Conservation (phyloP, 306 rosid species). For the Fragaria nilgerrensis region DNA sequence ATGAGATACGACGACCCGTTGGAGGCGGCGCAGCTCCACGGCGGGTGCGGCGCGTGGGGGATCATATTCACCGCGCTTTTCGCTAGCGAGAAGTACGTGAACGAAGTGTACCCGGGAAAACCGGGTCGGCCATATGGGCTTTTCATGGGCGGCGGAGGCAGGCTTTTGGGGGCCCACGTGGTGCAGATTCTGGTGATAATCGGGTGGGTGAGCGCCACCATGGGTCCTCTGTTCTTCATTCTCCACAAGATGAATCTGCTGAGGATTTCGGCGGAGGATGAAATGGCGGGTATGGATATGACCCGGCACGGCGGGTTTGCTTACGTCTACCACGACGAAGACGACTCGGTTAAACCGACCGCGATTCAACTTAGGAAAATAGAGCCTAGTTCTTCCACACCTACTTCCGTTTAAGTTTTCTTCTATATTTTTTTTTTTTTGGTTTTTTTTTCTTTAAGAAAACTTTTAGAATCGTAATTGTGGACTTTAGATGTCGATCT, state of each 20-base stretch:
- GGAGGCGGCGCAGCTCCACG: constrained; percentile 92
- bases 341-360: constrained; percentile 11
- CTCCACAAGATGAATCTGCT: constrained; percentile 59
- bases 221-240: constrained; percentile 72
- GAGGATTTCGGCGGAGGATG: constrained; percentile 70
- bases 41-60: constrained; percentile 99
- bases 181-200: constrained; percentile 67
- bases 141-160: constrained; percentile 82
- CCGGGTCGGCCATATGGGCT: constrained; percentile 50
- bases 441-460: background rate
- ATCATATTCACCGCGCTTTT: constrained; percentile 77
- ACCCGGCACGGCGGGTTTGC: constrained; percentile 98
- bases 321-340: constrained; percentile 55
- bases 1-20: constrained; percentile 61
- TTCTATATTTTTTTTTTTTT: no score
- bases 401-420: constrained; percentile 17
- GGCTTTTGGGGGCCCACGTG: constrained; percentile 60
- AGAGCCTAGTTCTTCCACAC: constrained; percentile 38
- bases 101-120: constrained; percentile 44
- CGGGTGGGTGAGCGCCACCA: constrained; percentile 87
- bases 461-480: background rate
- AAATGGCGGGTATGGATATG: constrained; percentile 90
- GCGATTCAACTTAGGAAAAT: constrained; percentile 46
- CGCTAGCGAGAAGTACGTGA: constrained; percentile 64
- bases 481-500: background rate